A percentile compares a stretch with the other conserved stretches of the same genome.
phyloP scores from a whole-genome alignment of 257 asterid genomes.

The Pogostemon cablin region DNA sequence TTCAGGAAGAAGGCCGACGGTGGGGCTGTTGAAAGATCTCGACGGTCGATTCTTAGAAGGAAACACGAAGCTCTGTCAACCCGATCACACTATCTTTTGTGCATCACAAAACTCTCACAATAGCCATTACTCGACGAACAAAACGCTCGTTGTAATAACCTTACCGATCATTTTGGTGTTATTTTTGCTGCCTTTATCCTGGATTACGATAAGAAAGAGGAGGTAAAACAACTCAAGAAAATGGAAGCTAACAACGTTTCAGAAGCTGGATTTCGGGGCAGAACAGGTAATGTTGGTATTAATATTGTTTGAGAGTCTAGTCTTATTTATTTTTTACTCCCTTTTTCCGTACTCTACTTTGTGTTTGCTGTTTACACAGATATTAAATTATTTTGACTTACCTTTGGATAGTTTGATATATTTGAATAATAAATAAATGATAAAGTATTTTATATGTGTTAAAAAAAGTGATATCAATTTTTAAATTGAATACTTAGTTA shows the following conservation, averaged over 20 bases:
- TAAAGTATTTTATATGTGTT: too few species aligned
- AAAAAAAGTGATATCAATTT: too few species aligned
- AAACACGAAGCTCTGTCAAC: slow-evolving; percentile 56
- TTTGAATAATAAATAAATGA: too few species aligned
- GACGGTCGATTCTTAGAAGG: slow-evolving; percentile 51
- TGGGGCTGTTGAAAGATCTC: slow-evolving; percentile 51
- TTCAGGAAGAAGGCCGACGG: slow-evolving; percentile 52
- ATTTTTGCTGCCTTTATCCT: slow-evolving; percentile 27
- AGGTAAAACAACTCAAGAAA: slow-evolving; percentile 39
- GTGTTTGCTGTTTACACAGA: too few species aligned
- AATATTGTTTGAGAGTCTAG: too few species aligned
- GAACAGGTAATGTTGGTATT: too few species aligned
- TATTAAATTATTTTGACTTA: too few species aligned
- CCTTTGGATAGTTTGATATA: too few species aligned
- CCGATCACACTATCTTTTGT: slow-evolving; percentile 30
- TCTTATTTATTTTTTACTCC: too few species aligned
- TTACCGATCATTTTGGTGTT: slow-evolving; percentile 23
- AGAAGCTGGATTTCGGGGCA: slow-evolving; percentile 53
- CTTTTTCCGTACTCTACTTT: too few species aligned
- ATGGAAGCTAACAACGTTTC: slow-evolving; percentile 87
- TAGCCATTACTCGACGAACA: slow-evolving; percentile 16
- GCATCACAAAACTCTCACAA: slow-evolving; percentile 20
- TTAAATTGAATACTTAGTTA: too few species aligned
- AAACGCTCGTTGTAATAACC: slow-evolving; percentile 34
- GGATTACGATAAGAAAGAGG: slow-evolving; percentile 33